phyloP scores from a whole-genome alignment of 805 yeast species.

The Suhomyces emberorum region DNA sequence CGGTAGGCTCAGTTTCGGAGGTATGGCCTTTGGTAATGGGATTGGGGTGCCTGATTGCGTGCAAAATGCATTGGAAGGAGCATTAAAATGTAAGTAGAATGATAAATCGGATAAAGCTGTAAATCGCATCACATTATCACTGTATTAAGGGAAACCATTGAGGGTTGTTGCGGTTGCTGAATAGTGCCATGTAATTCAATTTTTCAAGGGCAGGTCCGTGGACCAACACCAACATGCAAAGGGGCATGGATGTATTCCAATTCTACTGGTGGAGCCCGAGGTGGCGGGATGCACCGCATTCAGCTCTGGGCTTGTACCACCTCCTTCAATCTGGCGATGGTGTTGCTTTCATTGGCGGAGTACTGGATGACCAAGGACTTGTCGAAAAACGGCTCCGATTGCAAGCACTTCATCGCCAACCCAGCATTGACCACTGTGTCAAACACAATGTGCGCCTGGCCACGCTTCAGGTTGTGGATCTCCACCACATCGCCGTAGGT shows the following conservation, averaged over 20 bases:
- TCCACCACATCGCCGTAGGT: slow-evolving; percentile 65
- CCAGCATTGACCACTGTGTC: slow-evolving; percentile 49
- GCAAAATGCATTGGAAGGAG: slow-evolving; percentile 57
- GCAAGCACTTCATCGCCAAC: slow-evolving; percentile 46
- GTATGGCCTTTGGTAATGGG: slow-evolving; percentile 74
- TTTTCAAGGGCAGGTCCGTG: no score
- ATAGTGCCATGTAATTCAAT: no score
- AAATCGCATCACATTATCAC: no score
- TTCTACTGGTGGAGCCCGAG: no score
- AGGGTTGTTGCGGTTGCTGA: no score
- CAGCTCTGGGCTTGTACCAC: no score
- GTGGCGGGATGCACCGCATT: no score
- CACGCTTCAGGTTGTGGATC: slow-evolving; percentile 49
- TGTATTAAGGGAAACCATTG: no score
- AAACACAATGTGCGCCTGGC: slow-evolving; percentile 65
- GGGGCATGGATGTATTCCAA: no score
- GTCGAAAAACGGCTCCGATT: slow-evolving; percentile 50
- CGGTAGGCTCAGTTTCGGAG: slow-evolving; percentile 57
- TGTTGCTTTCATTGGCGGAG: slow-evolving; percentile 25
- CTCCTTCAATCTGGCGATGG: slow-evolving; percentile 13
- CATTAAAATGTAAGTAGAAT: slow-evolving; percentile 21
- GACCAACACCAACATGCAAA: no score
- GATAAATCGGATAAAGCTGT: no score
- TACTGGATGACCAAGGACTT: slow-evolving; percentile 46
- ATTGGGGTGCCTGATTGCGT: slow-evolving; percentile 91